A percentile compares a stretch with the other conserved stretches of the same genome.
Conservation (phyloP, 257 asterid species). For the Anisodus tanguticus region DNA sequence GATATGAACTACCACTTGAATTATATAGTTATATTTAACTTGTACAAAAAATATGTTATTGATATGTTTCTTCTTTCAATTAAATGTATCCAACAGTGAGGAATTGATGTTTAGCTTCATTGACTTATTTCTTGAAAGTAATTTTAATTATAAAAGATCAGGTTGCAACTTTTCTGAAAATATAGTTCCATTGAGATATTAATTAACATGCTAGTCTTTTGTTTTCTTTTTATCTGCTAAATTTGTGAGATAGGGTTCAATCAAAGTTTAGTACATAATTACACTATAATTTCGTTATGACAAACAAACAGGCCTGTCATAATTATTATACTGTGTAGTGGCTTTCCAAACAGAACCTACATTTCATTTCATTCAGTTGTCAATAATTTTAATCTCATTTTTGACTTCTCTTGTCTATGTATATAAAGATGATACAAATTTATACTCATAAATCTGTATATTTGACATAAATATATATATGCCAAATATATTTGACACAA, state of each 20-base stretch:
- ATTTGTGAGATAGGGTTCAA: not conserved
- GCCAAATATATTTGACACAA: not conserved
- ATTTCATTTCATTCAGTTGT: not conserved
- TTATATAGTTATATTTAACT: not conserved
- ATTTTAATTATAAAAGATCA: not conserved
- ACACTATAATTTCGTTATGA: too few species aligned
- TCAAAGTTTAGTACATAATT: not conserved
- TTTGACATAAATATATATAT: not conserved
- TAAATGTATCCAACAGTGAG: constrained; percentile 7
- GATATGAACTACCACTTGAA: not conserved
- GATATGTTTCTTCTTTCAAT: constrained; percentile 1
- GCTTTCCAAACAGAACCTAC: too few species aligned
- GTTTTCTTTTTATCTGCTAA: not conserved
- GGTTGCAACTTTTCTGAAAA: not conserved
- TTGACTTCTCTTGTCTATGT: not conserved
- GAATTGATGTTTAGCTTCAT: not conserved
- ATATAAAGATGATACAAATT: not conserved
- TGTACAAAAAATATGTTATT: not conserved
- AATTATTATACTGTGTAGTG: too few species aligned
- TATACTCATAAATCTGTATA: not conserved
- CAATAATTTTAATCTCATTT: not conserved
- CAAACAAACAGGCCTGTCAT: too few species aligned
- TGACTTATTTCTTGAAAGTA: constrained; percentile 12
- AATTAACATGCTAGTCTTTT: not conserved
- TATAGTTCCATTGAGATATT: not conserved